phyloP scores from a whole-genome alignment of 2,329 filamentous ascomycete species.

The Aspergillus sp. region DNA sequence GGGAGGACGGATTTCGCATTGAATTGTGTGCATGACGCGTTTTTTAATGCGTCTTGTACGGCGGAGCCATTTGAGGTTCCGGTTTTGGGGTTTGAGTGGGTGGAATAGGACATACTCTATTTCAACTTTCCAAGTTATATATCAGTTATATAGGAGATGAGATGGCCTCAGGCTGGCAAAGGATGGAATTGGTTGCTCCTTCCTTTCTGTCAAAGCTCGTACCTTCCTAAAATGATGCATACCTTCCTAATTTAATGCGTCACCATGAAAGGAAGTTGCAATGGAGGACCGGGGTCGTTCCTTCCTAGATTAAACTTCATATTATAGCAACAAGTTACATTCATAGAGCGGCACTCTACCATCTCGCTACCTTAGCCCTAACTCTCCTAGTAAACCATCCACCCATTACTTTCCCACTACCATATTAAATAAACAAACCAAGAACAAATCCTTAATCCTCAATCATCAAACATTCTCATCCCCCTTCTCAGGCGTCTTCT shows the following conservation, averaged over 20 bases:
- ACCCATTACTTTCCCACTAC: too few species aligned
- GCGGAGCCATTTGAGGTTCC: conserved; percentile 26
- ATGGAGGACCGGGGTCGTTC: neutral
- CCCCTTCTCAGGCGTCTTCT: neutral
- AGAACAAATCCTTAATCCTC: too few species aligned
- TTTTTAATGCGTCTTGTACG: conserved; percentile 30
- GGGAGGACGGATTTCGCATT: conserved; percentile 25
- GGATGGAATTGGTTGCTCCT: neutral
- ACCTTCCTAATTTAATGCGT: neutral
- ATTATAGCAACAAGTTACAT: neutral
- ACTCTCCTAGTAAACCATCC: neutral
- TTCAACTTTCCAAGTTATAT: too few species aligned
- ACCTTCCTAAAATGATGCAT: too few species aligned
- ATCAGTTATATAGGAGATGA: too few species aligned
- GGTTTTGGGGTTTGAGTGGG: conserved; percentile 27
- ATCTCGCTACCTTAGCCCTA: too few species aligned
- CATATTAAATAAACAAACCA: neutral
- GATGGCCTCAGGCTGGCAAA: neutral
- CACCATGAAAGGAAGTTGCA: neutral
- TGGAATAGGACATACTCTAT: neutral
- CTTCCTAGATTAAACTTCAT: neutral
- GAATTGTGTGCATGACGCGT: conserved; percentile 24
- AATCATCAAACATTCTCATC: neutral
- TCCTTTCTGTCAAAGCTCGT: neutral
- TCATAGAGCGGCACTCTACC: too few species aligned